Evolutionary conservation across 768 basidiomycete species (phyloP).

Genomic region (Auricularia auricula-judae): DNA sequence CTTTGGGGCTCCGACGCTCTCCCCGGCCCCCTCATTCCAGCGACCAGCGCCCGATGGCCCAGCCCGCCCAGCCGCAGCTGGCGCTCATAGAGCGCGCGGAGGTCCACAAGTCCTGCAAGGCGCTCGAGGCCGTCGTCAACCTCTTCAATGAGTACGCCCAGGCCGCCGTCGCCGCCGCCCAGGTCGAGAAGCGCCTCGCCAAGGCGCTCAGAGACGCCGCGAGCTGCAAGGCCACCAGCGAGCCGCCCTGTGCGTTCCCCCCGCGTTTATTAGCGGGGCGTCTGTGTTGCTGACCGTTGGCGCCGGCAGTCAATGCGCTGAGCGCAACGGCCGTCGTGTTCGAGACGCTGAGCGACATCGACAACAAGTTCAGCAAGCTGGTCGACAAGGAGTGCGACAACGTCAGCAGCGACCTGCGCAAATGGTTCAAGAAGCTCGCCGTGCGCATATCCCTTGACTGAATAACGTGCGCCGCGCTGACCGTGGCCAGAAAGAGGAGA

Average conservation of each 20-base stretch:
- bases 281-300: background rate
- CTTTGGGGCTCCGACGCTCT: background rate
- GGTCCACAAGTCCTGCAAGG: conserved; percentile 72
- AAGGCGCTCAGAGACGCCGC: conserved; percentile 62
- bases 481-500: conserved; percentile 61
- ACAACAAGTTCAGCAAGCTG: conserved; percentile 63
- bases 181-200: conserved; percentile 63
- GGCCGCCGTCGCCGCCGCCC: conserved; percentile 46
- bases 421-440: conserved; percentile 77
- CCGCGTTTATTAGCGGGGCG: no score
- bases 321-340: conserved; percentile 53
- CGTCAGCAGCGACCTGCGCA: conserved; percentile 60
- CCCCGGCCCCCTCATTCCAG: background rate
- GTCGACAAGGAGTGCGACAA: conserved; percentile 61
- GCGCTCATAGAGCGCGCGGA: conserved; percentile 51
- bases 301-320: conserved; percentile 51
- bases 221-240: conserved; percentile 40
- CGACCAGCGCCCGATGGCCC: background rate
- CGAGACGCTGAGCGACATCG: conserved; percentile 59
- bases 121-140: conserved; percentile 55
- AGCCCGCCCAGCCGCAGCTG: background rate
- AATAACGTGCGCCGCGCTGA: background rate
- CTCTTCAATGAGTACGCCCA: conserved; percentile 69
- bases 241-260: conserved; percentile 11
- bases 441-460: conserved; percentile 29